Evolutionary conservation across 257 asterid genomes (phyloP), one percentile per base, ranked within the genome.

Genomic region (Solanum bulbocastanum): DNA sequence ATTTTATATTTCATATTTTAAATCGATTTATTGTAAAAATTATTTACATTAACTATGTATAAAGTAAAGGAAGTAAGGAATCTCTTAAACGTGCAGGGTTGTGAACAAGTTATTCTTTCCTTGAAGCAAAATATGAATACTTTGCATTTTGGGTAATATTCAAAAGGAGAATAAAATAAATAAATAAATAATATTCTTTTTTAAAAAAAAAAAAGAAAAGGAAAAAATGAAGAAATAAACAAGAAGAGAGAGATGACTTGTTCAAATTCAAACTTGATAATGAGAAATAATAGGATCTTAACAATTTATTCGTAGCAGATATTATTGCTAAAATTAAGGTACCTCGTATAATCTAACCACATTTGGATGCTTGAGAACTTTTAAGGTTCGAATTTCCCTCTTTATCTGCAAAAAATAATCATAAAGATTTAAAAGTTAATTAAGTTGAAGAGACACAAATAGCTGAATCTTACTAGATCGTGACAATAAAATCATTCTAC

Each of bases 291-390:
- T 18, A 18, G 10, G 12, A 27, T 18, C 13, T 0, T 46, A 81
- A 81, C 46, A 44, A 44, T 18, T 81, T 46, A 46, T 44, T 0
- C 0, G 0, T 9, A 81, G 46, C 5, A 4, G 8, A 8, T 76
- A n/a, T 14, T 7, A 35, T 1, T 20, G 6, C 11, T 72, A 65
- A 20, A 74, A 36, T 20, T 10, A 36, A 5, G 62, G 12, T 90
- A 96, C 99, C 99, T 97, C 99, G 23, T 92, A 90, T 79, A 97
- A 87, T 71, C 98, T 88, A 94, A 97, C 99, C 72, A 97, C 98
- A 78, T 97, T 97, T 83, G 99, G 99, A 86, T 97, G 99, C 75
- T 91, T 96, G 95, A 97, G 98, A 71, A 96, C 95, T 89, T 96
- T 97, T 56, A 97, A 92, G 52, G 98, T 96, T 27, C 96, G 96